Evolutionary conservation across 2,329 filamentous ascomycete species (phyloP).

Genomic region (Cyanodermella asteris): DNA sequence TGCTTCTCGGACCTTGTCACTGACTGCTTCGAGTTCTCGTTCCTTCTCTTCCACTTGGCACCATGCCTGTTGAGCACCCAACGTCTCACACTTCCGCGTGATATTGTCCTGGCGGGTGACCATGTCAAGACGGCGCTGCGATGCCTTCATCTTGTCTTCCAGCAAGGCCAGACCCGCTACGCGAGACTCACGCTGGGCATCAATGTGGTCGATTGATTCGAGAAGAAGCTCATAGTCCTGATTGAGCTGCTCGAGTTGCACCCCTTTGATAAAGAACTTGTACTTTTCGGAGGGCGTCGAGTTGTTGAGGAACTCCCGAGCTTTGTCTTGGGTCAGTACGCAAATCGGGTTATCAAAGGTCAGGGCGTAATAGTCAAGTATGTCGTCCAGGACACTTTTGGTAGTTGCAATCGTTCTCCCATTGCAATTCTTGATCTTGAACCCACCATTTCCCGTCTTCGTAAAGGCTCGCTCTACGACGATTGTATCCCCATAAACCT

Average conservation of each 20-base stretch:
- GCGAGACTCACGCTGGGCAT: conserved; percentile 38
- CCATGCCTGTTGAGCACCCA: conserved; percentile 59
- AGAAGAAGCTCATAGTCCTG: conserved; percentile 73
- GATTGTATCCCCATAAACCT: conserved; percentile 66
- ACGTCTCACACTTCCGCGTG: conserved; percentile 34
- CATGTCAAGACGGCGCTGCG: conserved; percentile 40
- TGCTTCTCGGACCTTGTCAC: conserved; percentile 14
- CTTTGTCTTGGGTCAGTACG: conserved; percentile 84
- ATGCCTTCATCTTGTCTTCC: conserved; percentile 35
- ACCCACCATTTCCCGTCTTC: conserved; percentile 50
- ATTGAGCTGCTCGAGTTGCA: conserved; percentile 78
- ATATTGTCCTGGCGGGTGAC: conserved; percentile 46
- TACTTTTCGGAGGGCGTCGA: conserved; percentile 74
- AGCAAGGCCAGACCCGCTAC: conserved; percentile 41
- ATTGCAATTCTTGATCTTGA: conserved; percentile 60
- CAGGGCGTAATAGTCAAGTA: conserved; percentile 77
- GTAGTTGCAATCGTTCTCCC: conserved; percentile 58
- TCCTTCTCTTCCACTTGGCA: conserved; percentile 65
- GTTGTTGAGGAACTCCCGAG: conserved; percentile 74
- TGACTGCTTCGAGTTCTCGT: conserved; percentile 18
- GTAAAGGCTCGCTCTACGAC: conserved; percentile 81
- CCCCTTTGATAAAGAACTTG: conserved; percentile 86
- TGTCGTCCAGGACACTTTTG: conserved; percentile 72
- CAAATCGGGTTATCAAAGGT: conserved; percentile 96
- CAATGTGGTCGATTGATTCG: conserved; percentile 53